Evolutionary conservation across 768 basidiomycete genomes (phyloP), one percentile per base, ranked within the genome.

Genomic region (Gyrodon lividus): DNA sequence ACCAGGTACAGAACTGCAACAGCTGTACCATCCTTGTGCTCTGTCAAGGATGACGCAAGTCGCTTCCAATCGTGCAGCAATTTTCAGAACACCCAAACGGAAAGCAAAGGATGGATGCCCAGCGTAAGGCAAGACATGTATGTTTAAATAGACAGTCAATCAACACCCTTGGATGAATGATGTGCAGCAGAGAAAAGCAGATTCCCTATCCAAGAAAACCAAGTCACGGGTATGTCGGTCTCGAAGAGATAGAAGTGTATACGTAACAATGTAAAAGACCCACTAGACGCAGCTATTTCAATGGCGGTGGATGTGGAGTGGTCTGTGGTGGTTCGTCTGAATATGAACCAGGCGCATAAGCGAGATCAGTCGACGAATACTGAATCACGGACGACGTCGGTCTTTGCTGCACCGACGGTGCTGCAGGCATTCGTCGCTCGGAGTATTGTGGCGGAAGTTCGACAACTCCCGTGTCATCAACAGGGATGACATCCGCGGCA

Each of bases 381-480:
- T 23, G 44, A 13, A 57, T 52, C 19, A 22, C 34, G 6, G 48
- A 56, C n/a, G 64, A 55, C 38, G 49, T 19, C 2, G 64, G 54
- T 48, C 61, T 52, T 38, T 38, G 46, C 43, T 4, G 56, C n/a
- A 48, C 14, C 24, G n/a, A 33, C 19, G 12, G 14, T 34, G 33
- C 20, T 37, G 14, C n/a, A 34, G 63, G 52, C 41, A 62, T 63
- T 17, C 76, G 76, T 31, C 78, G 71, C 54, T 81, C 84, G 22
- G 76, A 75, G 61, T 90, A 90, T 63, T 82, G 82, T 14, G 87
- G 87, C 23, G 88, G 88, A n/a, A 89, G 75, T 68, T 90, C 88
- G 6, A 89, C 75, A 19, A 87, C 69, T 6, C 76, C 86, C 16
- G 77, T 68, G 50, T 76, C 72, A 46, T 72, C 72, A 35, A 67